Percentiles rank a stretch among this genome's conserved stretches.
phyloP scores from a whole-genome alignment of 2,329 filamentous ascomycete genomes.

The Exophiala bonariae region DNA sequence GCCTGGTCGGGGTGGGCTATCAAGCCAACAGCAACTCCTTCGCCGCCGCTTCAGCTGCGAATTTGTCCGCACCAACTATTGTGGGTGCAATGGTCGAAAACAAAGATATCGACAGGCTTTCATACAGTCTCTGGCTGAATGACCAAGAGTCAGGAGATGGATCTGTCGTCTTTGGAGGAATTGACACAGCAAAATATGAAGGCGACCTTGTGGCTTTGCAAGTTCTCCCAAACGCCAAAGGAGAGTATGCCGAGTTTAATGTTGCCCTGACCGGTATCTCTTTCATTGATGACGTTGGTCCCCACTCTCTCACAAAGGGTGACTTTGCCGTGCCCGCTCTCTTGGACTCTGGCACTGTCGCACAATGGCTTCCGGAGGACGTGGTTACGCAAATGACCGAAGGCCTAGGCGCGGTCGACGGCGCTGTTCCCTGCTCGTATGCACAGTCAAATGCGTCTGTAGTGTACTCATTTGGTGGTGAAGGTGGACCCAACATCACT shows the following conservation, averaged over 20 bases:
- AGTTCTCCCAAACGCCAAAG: constrained; percentile 1
- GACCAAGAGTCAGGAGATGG: constrained; percentile 11
- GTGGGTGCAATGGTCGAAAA: too few relatives aligned
- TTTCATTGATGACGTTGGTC: constrained; percentile 36
- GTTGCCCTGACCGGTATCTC: constrained; percentile 43
- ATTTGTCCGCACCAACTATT: too few relatives aligned
- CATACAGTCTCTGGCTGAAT: constrained; percentile 20
- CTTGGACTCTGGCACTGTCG: constrained; percentile 71
- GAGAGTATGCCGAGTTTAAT: constrained; percentile 56
- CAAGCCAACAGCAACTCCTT: constrained; percentile 66
- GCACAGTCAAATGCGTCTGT: constrained; percentile 37
- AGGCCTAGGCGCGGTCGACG: constrained; percentile 53
- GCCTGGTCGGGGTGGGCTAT: constrained; percentile 85
- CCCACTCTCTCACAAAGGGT: constrained; percentile 42
- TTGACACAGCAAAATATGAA: constrained; percentile 65
- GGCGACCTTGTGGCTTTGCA: constrained; percentile 67
- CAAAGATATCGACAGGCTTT: constrained; percentile 18
- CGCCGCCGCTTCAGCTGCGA: constrained; percentile 75
- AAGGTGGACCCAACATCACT: constrained; percentile 32
- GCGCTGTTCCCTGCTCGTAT: constrained; percentile 43
- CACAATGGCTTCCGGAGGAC: constrained; percentile 66
- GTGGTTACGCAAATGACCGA: constrained; percentile 54
- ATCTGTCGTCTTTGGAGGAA: constrained; percentile 71
- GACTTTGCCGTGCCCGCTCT: constrained; percentile 57
- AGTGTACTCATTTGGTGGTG: constrained; percentile 55